A percentile compares a stretch with the other conserved stretches of the same genome.
Conservation (phyloP, 1,284 basidiomycete genomes). For the Pisolithus thermaeus region DNA sequence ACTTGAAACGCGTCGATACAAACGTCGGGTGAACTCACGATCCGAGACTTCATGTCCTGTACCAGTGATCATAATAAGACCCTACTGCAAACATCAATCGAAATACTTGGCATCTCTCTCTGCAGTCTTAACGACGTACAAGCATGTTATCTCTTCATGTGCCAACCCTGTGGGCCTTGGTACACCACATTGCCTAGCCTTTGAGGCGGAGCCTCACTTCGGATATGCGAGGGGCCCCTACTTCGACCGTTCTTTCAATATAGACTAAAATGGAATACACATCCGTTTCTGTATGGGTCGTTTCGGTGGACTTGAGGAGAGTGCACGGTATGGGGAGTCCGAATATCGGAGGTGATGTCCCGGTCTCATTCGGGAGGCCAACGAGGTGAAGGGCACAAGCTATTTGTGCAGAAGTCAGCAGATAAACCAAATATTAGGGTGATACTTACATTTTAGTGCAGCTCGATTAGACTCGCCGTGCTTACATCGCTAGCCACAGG, state of each 20-base stretch:
- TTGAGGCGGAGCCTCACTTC: conserved; percentile 24
- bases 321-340: conserved; percentile 10
- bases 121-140: not conserved
- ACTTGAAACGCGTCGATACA: not conserved
- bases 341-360: conserved; percentile 7
- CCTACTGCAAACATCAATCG: not conserved
- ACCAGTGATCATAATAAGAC: not conserved
- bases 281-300: conserved; percentile 15
- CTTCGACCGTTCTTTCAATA: conserved; percentile 11
- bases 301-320: conserved; percentile 5
- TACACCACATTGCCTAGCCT: conserved; percentile 11
- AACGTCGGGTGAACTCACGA: not conserved
- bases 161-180: conserved; percentile 7
- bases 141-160: conserved; percentile 5
- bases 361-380: conserved; percentile 18
- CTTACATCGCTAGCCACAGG: no score
- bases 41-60: not conserved
- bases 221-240: conserved; percentile 22
- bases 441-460: no score
- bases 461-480: no score
- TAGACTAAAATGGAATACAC: conserved; percentile 6
- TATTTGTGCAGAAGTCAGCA: not conserved
- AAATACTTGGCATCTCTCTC: conserved; percentile 2
- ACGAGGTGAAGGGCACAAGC: conserved; percentile 28
- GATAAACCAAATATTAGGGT: no score